Base-by-base conservation (phyloP, 2,329 filamentous ascomycete genomes). In the Aspergillus ibericus region DNA sequence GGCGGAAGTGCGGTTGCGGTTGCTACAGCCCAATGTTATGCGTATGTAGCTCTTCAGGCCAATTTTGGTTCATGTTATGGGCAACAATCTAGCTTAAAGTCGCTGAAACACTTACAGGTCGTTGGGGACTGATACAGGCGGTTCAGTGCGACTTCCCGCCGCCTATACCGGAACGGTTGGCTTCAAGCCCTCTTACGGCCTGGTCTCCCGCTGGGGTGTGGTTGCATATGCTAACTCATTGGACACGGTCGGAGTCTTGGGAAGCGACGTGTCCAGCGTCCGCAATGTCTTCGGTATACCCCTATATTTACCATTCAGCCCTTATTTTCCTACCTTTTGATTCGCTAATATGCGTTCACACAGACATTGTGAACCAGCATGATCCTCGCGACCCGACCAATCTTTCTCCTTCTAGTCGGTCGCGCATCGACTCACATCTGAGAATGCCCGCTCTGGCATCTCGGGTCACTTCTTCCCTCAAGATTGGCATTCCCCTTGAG, bases 1-100 rank as follows among this genome's bases (percentile, higher is more conserved):
- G 95, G 95, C 42, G 95, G 95, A 16, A 97, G 93, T 73, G 95
- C 95, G 3, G 85, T 96, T 9, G 91, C 92, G 13, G 91, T 98
- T 36, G 86, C 84, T 18, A 81, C 83, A 0, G 83, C 83, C 5
- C 81, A 87, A 68, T 86, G 83, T 64, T 82, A 82, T 79, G 81
- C 81, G 77, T 85, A 76, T 63, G 81, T 78, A 32, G 16, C 25
- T 40, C 49, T 20, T 16, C 13, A 15, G 13, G 7, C 13, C 16
- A 6, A 8, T 18, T 13, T 35, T n/a, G 38, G 47, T 15, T 22
- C 3, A 29, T 10, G 18, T 4, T 8, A 34, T 7, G n/a, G 29
- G 13, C 12, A 27, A 34, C 20, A 40, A 16, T n/a, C n/a, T 48
- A 8, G 42, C 58, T 22, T 53, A 51, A 62, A 29, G 6, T 52